Base-by-base conservation (phyloP, 306 rosid species). In the Ziziphus jujuba region DNA sequence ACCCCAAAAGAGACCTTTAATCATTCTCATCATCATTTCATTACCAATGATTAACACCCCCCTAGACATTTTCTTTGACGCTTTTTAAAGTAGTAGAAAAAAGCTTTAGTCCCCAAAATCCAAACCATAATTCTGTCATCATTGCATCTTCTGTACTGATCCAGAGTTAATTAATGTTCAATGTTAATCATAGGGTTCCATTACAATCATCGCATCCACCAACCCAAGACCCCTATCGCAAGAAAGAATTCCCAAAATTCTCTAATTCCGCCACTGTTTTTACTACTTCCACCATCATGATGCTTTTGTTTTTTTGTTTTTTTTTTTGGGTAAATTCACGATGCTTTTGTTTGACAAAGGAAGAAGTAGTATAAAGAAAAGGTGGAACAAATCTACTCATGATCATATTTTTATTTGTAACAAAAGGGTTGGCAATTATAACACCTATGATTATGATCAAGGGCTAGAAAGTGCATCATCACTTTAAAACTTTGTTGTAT, bases 371-470 rank as follows among this genome's bases (percentile, higher is more conserved):
- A 40, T 40, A 40, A 40, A 40, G 45, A 40, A 40, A 40, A 12
- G 45, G 45, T 40, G 45, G 45, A 36, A 54, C 15, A 49, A 8
- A 10, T 49, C 4, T 4, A 8, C 35, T 15, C 20, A 12, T 14
- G 59, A 21, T n/a, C 9, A 16, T 61, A 74, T 55, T 57, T 71
- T 70, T 73, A 67, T 43, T 53, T 60, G 75, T 74, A 62, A 69
- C 67, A 57, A 61, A 36, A 51, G 72, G 80, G 17, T 43, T 58
- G 63, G 80, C 78, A 84, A 89, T 85, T 77, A 90, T 93, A 76
- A 36, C 91, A 75, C 63, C 53, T 81, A 88, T 88, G 91, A 93
- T 90, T 92, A 80, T 81, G 84, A 77, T 75, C 79, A 88, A 86
- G 77, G 87, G 80, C 77, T 75, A 76, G 78, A 86, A 81, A 84